Base-by-base conservation (phyloP, 257 asterid genomes). In the Rauvolfia tetraphylla region DNA sequence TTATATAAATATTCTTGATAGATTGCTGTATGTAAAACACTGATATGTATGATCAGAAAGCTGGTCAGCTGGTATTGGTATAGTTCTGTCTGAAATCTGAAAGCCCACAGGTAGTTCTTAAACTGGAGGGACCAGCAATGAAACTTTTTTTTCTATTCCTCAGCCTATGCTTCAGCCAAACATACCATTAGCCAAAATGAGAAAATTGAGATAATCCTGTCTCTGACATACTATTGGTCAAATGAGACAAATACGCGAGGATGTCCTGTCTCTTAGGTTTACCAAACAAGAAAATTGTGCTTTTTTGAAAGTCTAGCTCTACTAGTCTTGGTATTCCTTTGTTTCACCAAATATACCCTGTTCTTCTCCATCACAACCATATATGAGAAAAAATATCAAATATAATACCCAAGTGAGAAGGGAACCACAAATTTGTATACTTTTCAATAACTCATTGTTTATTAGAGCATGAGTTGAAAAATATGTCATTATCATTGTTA, bases 111-210 rank as follows among this genome's bases (percentile, higher is more conserved):
- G 56, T 29, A 22, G 63, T 75, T 62, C 62, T 7, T 36, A 17
- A 42, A 46, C 17, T 63, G 10, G 41, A 75, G 79, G 78, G 65
- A 46, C 79, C 66, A 23, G 48, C 29, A 1, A 11, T 46, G 67
- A 27, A 46, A 46, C 39, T 70, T 29, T 20, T 25, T 22, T 33
- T 4, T 46, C 34, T 13, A 48, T 27, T 27, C 7, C 14, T 18
- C 25, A 53, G 2, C 56, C 22, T 49, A 14, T 49, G 22, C 56
- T 68, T 68, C 48, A 5, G 10, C 54, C 34, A 31, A 7, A 23
- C 27, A n/a, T 57, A 57, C 63, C 33, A n/a, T 57, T 57, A 57
- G 33, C 33, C 63, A 49, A 49, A 49, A 0, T 44, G 49, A 44
- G 11, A 44, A 42, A 42, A 42, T 3, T 44, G 49, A 44, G 49